Evolutionary conservation across 176 grass and related monocot species (phyloP), one percentile per base, ranked within the genome.

Genomic region (Aegilops tauschii): DNA sequence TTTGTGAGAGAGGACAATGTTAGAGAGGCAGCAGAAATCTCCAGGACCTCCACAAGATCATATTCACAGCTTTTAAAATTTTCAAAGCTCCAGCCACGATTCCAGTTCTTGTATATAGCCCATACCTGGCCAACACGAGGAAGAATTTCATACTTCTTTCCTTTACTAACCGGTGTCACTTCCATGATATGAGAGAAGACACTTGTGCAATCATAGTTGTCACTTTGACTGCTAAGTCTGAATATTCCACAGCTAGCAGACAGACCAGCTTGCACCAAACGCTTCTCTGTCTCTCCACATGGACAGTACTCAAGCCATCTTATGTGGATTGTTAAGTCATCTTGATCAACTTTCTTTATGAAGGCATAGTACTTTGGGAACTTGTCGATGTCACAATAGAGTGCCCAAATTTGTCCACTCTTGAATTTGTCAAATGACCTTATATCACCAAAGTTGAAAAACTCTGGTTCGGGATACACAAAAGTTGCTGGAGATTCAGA

Each of bases 31-130:
- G 44, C 16, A 61, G 63, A 82, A 50, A 32, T 42, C 20, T 89
- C 62, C 65, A 83, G 65, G 11, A 96, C 75, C 82, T 85, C 79
- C 17, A 88, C 89, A 82, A 97, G 34, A 77, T 85, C 62, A 63
- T 90, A 97, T 64, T 87, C 82, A 77, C 88, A 90, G 31, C 44
- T 85, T 56, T 92, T 44, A 32, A 92, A 64, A 40, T 92, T 80
- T 68, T 91, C 39, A 1, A 76, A 65, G 65, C 63, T 86, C 94
- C 94, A 92, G 10, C 65, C 66, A 18, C 30, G 11, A 8, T 8
- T 88, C 94, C 92, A 94, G 78, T 90, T 85, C 64, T 84, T 83
- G 87, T 97, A 94, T 37, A 97, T 5, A 73, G 94, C 92, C 94
- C 94, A 97, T 69, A 88, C 87, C 64, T 97, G 88, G 61, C 82